These are phyloP conservation scores for Talaromyces sp. DNA, from an alignment of 2,329 filamentous ascomycete species.

Conservation along the genomic window DNA sequence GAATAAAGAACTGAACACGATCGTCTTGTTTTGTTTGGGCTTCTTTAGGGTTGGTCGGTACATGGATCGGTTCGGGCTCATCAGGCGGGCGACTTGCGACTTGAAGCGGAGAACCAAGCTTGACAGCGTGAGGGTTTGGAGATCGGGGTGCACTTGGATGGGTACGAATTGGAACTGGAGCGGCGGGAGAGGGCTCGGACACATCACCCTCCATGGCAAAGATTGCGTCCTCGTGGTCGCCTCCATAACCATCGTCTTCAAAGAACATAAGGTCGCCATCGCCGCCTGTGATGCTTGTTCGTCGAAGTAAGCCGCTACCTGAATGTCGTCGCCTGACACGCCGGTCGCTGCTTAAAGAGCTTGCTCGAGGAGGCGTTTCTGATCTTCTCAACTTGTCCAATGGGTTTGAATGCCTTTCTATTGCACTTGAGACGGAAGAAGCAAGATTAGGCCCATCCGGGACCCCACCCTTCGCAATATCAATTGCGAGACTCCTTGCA, in stretches of 20 bases:
- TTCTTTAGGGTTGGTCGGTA: constrained; percentile 71
- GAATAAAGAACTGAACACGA: constrained; percentile 85
- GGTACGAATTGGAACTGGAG: background rate
- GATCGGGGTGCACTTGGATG: background rate
- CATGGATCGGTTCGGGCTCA: constrained; percentile 30
- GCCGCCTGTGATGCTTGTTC: constrained; percentile 68
- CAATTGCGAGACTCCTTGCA: constrained; percentile 27
- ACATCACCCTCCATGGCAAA: constrained; percentile 64
- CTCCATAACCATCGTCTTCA: constrained; percentile 82
- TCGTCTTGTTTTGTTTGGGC: constrained; percentile 55
- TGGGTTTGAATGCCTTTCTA: constrained; percentile 33
- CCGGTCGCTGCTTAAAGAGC: constrained; percentile 31
- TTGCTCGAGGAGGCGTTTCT: constrained; percentile 46
- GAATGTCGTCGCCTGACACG: constrained; percentile 69
- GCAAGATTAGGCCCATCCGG: constrained; percentile 32
- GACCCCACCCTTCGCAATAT: constrained; percentile 26
- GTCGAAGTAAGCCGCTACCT: constrained; percentile 76
- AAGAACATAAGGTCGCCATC: constrained; percentile 82
- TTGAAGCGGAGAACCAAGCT: constrained; percentile 11
- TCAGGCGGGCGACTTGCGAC: constrained; percentile 4
- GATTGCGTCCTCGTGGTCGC: constrained; percentile 69
- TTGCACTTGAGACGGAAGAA: constrained; percentile 38
- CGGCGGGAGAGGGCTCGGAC: constrained; percentile 14
- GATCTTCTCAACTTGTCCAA: constrained; percentile 35
- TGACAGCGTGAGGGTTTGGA: background rate